These are phyloP conservation scores for Pythium biforme DNA, from an alignment of 352 stramenopile species.

Conservation along the genomic window DNA sequence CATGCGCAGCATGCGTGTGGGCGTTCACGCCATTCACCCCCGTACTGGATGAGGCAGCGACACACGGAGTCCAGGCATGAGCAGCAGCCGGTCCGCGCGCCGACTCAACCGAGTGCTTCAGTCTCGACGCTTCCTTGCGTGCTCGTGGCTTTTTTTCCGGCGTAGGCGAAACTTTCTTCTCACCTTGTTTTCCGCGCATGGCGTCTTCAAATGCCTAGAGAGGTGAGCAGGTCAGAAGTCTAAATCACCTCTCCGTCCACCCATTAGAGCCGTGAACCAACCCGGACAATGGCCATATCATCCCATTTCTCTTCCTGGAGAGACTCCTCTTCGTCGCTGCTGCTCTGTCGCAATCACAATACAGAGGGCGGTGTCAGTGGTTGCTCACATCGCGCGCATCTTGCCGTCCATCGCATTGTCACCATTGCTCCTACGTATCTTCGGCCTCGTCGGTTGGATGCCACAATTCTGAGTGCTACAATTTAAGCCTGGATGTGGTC, in stretches of 20 bases:
- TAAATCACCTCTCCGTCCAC: background rate
- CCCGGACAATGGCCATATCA: slow-evolving; percentile 78
- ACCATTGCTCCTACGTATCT: background rate
- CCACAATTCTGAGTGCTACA: slow-evolving; percentile 3
- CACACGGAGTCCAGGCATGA: background rate
- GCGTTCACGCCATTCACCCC: background rate
- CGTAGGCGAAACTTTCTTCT: background rate
- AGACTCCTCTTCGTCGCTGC: slow-evolving; percentile 39
- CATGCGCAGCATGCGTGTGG: background rate
- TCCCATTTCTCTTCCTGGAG: slow-evolving; percentile 69
- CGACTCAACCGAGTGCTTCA: slow-evolving; percentile 11
- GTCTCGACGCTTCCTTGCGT: background rate
- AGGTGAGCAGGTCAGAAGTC: background rate
- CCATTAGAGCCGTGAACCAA: slow-evolving; percentile 11
- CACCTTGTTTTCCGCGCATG: slow-evolving; percentile 35
- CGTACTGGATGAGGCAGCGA: background rate
- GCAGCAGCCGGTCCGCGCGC: background rate
- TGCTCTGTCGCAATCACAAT: slow-evolving; percentile 28
- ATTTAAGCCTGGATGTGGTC: background rate
- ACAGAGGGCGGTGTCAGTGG: background rate
- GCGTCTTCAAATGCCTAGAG: slow-evolving; percentile 71
- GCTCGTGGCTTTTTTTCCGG: background rate
- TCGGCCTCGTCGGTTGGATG: background rate
- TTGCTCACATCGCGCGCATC: background rate
- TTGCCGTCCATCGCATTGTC: background rate